A percentile compares a stretch with the other conserved stretches of the same genome.
phyloP scores from a whole-genome alignment of 805 yeast genomes.

The Metschnikowia vanudenii region DNA sequence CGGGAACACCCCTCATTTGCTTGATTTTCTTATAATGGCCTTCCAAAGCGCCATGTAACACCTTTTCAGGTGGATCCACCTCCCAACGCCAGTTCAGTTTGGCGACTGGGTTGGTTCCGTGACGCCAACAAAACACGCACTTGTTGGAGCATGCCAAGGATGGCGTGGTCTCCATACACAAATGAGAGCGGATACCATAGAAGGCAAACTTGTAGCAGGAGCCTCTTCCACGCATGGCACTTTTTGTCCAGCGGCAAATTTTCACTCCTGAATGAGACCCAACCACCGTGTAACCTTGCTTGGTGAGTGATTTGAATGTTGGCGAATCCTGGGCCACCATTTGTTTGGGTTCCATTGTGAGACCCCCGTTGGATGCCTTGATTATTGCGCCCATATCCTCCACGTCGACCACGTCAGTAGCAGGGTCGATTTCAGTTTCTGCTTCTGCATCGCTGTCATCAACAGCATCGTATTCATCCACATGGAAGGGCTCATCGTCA shows the following conservation, averaged over 20 bases:
- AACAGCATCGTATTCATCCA: slow-evolving; percentile 53
- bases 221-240: slow-evolving; percentile 91
- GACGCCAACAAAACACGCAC: slow-evolving; percentile 97
- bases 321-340: slow-evolving; percentile 92
- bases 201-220: slow-evolving; percentile 92
- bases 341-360: slow-evolving; percentile 46
- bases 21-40: slow-evolving; percentile 92
- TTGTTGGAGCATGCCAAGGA: slow-evolving; percentile 90
- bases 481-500: slow-evolving; percentile 68
- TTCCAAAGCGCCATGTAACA: slow-evolving; percentile 77
- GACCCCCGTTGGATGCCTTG: slow-evolving; percentile 31
- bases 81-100: slow-evolving; percentile 94
- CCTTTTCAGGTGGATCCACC: slow-evolving; percentile 82
- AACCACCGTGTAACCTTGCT: slow-evolving; percentile 90
- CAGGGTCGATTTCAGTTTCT: slow-evolving; percentile 36
- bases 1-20: slow-evolving; percentile 95
- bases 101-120: slow-evolving; percentile 95
- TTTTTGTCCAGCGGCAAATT: slow-evolving; percentile 94
- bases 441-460: slow-evolving; percentile 54
- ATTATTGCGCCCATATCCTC: slow-evolving; percentile 81
- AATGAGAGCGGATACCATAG: slow-evolving; percentile 84
- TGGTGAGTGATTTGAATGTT: slow-evolving; percentile 81
- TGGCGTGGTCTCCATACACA: slow-evolving; percentile 96
- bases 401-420: slow-evolving; percentile 60
- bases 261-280: slow-evolving; percentile 96